Evolutionary conservation across 495 filamentous ascomycete species (phyloP).

Genomic region (Penicillium crystallinum): DNA sequence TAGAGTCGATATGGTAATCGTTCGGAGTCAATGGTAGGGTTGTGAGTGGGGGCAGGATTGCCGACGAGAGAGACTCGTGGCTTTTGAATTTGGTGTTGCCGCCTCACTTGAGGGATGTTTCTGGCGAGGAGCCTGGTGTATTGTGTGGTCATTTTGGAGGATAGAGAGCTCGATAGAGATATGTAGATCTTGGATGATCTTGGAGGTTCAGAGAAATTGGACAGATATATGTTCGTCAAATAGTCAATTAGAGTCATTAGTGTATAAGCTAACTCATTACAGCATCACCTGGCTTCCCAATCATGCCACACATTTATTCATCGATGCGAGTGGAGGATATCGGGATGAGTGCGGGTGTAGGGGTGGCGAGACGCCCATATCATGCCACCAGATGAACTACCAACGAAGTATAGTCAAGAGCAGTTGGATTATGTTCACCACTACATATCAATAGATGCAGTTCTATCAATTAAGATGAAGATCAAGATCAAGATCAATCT

Average conservation of each 20-base stretch:
- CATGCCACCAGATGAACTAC: neutral
- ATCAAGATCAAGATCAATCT: too few relatives aligned
- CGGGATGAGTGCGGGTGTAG: neutral
- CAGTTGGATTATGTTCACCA: too few relatives aligned
- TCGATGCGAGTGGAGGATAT: neutral
- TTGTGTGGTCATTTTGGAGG: constrained; percentile 5
- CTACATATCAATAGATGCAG: too few relatives aligned
- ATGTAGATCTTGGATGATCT: neutral
- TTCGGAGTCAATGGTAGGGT: constrained; percentile 18
- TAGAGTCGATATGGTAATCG: constrained; percentile 23
- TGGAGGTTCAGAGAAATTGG: neutral
- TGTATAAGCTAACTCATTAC: neutral
- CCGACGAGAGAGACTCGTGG: constrained; percentile 10
- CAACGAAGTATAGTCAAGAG: too few relatives aligned
- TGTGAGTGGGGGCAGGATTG: constrained; percentile 3
- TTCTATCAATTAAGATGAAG: too few relatives aligned
- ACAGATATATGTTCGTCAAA: neutral
- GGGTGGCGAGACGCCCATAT: neutral
- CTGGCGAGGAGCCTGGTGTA: constrained; percentile 11
- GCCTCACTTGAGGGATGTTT: constrained; percentile 12
- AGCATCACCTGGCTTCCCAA: neutral
- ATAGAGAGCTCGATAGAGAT: neutral
- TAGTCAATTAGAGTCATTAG: neutral
- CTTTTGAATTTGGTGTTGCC: constrained; percentile 5
- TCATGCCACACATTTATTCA: neutral